phyloP scores from a whole-genome alignment of 164 flowering plant species.

The Piper longum region DNA sequence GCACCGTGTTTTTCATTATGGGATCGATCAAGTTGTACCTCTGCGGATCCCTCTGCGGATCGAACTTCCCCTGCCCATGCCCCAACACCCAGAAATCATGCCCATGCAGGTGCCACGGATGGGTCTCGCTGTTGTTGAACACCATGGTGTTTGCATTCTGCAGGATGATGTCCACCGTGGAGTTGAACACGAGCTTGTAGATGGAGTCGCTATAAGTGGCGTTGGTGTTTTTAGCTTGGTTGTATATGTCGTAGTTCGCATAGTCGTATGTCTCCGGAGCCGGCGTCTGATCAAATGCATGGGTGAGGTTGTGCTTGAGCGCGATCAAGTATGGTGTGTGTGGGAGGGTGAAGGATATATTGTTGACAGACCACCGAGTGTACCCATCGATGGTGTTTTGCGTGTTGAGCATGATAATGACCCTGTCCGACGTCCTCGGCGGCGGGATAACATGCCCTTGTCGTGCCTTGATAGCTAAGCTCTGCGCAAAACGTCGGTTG shows the following conservation, averaged over 20 bases:
- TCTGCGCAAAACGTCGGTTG: slow-evolving; percentile 24
- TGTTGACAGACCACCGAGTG: slow-evolving; percentile 52
- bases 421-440: slow-evolving; percentile 38
- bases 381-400: slow-evolving; percentile 45
- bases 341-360: slow-evolving; percentile 55
- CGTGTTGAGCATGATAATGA: slow-evolving; percentile 58
- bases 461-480: slow-evolving; percentile 40
- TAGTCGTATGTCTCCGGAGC: slow-evolving; percentile 44
- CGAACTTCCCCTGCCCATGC: slow-evolving; percentile 53
- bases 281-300: slow-evolving; percentile 28
- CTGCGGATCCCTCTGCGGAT: slow-evolving; percentile 22
- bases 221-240: slow-evolving; percentile 18
- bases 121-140: slow-evolving; percentile 46
- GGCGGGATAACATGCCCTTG: slow-evolving; percentile 30
- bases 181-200: slow-evolving; percentile 39
- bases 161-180: slow-evolving; percentile 50
- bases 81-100: slow-evolving; percentile 92
- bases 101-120: slow-evolving; percentile 93
- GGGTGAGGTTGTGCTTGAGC: slow-evolving; percentile 23
- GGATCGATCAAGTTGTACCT: slow-evolving; percentile 52
- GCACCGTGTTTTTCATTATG: slow-evolving; percentile 69
- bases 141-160: slow-evolving; percentile 55
- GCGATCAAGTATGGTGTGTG: slow-evolving; percentile 67
- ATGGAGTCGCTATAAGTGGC: slow-evolving; percentile 31
- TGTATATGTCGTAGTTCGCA: slow-evolving; percentile 34